A percentile compares a stretch with the other conserved stretches of the same genome.
These are phyloP conservation scores for Gossypium davidsonii DNA, from an alignment of 441 rosid genomes.

Conservation along the genomic window DNA sequence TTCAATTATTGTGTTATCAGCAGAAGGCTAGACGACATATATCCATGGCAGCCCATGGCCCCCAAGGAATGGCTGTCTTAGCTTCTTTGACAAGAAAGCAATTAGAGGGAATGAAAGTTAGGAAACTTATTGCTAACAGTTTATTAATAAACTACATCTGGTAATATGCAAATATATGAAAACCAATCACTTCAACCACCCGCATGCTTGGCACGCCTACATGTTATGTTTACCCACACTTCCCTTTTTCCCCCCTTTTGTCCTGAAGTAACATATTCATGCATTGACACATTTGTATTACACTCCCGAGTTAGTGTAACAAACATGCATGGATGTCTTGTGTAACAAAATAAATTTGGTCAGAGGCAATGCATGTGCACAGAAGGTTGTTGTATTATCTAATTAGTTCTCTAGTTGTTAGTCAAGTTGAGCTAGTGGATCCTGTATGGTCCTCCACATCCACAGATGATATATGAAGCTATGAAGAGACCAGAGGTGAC, in stretches of 20 bases:
- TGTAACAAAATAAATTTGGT: neutral
- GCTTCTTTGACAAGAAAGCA: neutral
- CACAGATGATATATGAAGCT: neutral
- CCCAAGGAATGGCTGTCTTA: neutral
- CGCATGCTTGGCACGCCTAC: neutral
- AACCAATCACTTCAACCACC: neutral
- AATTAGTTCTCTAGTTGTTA: neutral
- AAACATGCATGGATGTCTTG: neutral
- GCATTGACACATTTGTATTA: neutral
- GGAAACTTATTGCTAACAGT: neutral
- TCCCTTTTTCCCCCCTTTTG: neutral
- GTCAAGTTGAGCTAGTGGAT: neutral
- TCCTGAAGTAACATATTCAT: neutral
- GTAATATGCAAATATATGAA: neutral
- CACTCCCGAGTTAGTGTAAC: neutral
- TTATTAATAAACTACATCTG: neutral
- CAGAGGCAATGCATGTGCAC: slow-evolving; percentile 4
- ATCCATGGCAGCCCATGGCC: neutral
- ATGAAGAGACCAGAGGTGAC: neutral
- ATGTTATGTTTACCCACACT: neutral
- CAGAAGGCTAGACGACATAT: neutral
- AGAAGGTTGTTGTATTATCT: neutral
- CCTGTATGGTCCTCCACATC: neutral
- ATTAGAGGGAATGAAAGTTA: neutral
- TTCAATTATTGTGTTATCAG: neutral